A percentile compares a stretch with the other conserved stretches of the same genome.
Conservation (phyloP, 2,329 filamentous ascomycete species). For the Aspergillus thermomutatus region DNA sequence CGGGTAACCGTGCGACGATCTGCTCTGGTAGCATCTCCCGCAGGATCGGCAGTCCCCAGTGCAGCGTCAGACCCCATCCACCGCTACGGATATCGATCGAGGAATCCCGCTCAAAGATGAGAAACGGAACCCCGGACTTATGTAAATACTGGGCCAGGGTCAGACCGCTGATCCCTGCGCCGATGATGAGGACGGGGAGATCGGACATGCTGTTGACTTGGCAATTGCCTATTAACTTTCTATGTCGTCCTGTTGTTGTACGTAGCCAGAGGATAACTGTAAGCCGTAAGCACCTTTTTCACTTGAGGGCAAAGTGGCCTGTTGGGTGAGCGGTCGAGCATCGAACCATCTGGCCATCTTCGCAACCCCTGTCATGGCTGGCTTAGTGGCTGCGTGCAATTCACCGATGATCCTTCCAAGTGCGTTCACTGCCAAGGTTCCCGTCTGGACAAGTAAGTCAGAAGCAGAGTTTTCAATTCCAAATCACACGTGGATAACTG, state of each 20-base stretch:
- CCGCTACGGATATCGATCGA: constrained; percentile 47
- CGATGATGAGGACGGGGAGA: constrained; percentile 41
- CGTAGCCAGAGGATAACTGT: background rate
- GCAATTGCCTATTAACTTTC: background rate
- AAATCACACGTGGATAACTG: too few species aligned
- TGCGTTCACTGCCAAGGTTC: too few species aligned
- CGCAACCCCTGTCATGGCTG: too few species aligned
- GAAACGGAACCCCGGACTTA: constrained; percentile 30
- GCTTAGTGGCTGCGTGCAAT: background rate
- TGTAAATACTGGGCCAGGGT: constrained; percentile 41
- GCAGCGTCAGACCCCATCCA: constrained; percentile 63
- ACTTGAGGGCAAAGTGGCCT: background rate
- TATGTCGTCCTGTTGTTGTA: too few species aligned
- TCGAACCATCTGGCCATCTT: background rate
- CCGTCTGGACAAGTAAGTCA: too few species aligned
- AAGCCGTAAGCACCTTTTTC: background rate
- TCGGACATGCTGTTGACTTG: constrained; percentile 13
- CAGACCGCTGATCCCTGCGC: constrained; percentile 43
- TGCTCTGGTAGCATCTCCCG: constrained; percentile 50
- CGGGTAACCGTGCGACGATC: constrained; percentile 45
- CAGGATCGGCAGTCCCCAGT: constrained; percentile 58
- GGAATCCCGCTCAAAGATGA: constrained; percentile 41
- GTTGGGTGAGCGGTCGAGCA: background rate
- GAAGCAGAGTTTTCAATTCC: too few species aligned
- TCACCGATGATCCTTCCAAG: background rate